Conservation (phyloP, 2,329 filamentous ascomycete genomes). For the Trichoderma sp. region DNA sequence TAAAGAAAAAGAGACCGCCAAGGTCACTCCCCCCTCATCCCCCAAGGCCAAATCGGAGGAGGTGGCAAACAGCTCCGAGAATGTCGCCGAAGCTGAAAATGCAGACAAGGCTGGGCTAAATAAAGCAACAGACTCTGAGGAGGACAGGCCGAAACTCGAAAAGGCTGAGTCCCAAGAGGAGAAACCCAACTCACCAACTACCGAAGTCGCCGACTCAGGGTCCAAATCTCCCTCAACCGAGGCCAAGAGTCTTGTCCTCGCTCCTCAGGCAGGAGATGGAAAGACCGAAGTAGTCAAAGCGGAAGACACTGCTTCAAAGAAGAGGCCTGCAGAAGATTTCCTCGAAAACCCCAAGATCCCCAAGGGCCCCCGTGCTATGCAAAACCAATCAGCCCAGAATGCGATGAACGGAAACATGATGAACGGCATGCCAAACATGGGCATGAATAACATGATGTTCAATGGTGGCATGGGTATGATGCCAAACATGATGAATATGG, state of each 20-base stretch:
- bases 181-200: constrained; percentile 44
- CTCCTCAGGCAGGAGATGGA: constrained; percentile 45
- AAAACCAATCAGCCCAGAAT: constrained; percentile 55
- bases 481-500: constrained; percentile 45
- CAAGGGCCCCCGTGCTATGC: constrained; percentile 69
- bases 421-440: constrained; percentile 48
- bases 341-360: constrained; percentile 67
- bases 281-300: constrained; percentile 39
- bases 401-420: constrained; percentile 52
- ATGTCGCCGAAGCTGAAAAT: constrained; percentile 47
- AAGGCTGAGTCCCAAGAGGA: constrained; percentile 35
- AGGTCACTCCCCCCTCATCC: constrained; percentile 45
- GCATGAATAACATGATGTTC: constrained; percentile 46
- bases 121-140: constrained; percentile 42
- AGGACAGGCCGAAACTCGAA: constrained; percentile 31
- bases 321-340: constrained; percentile 78
- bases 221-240: constrained; percentile 39
- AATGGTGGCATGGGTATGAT: constrained; percentile 42
- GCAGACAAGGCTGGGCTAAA: constrained; percentile 42
- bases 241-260: constrained; percentile 36
- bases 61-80: constrained; percentile 28
- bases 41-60: constrained; percentile 36
- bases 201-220: constrained; percentile 31
- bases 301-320: constrained; percentile 61
- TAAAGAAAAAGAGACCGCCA: constrained; percentile 59